Base-by-base conservation (phyloP, 495 filamentous ascomycete species). In the Penicillium egyptiacum region DNA sequence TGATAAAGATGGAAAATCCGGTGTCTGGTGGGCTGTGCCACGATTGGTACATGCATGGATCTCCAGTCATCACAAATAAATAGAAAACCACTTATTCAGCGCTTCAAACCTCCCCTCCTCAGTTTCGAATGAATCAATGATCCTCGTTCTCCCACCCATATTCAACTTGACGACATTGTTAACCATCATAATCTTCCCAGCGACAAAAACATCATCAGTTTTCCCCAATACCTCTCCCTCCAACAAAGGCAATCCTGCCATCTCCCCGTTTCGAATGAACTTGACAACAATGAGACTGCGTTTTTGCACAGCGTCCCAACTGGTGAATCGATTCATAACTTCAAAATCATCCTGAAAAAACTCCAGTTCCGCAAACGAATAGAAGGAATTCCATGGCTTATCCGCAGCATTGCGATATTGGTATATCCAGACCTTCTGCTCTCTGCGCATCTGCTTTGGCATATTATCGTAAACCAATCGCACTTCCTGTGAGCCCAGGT, bases 301-400 rank as follows among this genome's bases (percentile, higher is more conserved):
- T 23, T 76, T 79, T 63, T 85, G 79, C n/a, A 79, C 77, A 8
- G 69, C 77, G 43, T 72, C 67, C 54, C 65, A 68, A 66, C 76
- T 81, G 5, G 77, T 80, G 57, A 58, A 79, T 53, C 79, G 79
- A 70, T 86, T 90, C 70, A 91, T 86, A 12, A 87, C 72, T 39
- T 81, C 81, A 65, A 82, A 90, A 59, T 89, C 88, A 39, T 71
- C 65, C 47, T 79, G 81, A 25, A 82, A 69, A 49, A 85, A 89
- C 70, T 87, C 88, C 19, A 81, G 57, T 57, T 84, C 78, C 3
- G 74, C 71, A 65, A 90, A 89, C 44, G 73, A 74, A 57, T 88
- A 89, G 50, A 79, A 78, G 0, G 76, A 68, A 44, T 78, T 71
- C 82, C 86, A 91, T 31, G 72, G 68, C 45, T 65, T 61, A 1